Evolutionary conservation across 768 basidiomycete species (phyloP).

Genomic region (Trametes gibbosa): DNA sequence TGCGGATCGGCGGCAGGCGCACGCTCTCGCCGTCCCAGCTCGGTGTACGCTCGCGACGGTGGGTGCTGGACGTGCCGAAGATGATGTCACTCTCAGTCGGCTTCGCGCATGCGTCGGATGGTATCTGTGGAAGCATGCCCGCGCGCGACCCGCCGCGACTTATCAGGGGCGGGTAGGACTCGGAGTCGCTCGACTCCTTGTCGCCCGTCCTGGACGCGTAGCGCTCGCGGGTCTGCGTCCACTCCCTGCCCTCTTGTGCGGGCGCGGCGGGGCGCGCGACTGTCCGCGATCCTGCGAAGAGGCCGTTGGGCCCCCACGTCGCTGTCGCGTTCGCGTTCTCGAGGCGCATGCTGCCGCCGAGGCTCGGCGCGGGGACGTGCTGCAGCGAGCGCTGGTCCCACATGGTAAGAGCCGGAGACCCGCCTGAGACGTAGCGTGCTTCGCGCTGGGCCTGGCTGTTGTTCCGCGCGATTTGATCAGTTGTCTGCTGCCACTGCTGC

Average conservation of each 20-base stretch:
- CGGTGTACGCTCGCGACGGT: background rate
- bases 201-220: background rate
- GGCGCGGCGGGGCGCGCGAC: background rate
- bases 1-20: slow-evolving; percentile 6
- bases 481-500: too few relatives aligned
- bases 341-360: slow-evolving; percentile 4
- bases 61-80: slow-evolving; percentile 1
- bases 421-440: too few relatives aligned
- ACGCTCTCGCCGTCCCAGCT: slow-evolving; percentile 6
- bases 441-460: too few relatives aligned
- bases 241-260: background rate
- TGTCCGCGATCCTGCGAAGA: slow-evolving; percentile 1
- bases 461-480: too few relatives aligned
- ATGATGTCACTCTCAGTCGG: slow-evolving; percentile 10
- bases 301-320: background rate
- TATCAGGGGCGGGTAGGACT: background rate
- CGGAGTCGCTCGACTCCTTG: background rate
- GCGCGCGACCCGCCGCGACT: background rate
- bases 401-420: background rate
- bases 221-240: background rate
- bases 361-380: background rate
- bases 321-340: background rate
- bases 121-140: background rate
- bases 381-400: background rate
- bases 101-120: background rate